Evolutionary conservation across 768 basidiomycete genomes (phyloP).

Genomic region (Russula brevipes): DNA sequence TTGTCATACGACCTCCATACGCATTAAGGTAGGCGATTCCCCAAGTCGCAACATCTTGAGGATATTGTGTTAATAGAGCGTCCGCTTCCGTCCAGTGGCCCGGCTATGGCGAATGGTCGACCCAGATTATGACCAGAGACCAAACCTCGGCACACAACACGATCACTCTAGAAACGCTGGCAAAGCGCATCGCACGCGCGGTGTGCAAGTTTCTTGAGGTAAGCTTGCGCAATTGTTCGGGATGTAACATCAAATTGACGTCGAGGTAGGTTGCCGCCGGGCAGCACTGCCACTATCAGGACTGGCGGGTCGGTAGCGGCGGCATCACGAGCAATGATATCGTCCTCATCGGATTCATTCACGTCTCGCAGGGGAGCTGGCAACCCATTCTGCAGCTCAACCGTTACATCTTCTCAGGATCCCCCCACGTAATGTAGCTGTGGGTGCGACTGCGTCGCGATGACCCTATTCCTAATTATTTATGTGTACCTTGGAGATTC

Average conservation of each 20-base stretch:
- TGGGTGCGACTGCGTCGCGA: no score
- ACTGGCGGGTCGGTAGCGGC: constrained; percentile 7
- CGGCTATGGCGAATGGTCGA: constrained; percentile 7
- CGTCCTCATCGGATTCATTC: constrained; percentile 13
- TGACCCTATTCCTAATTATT: no score
- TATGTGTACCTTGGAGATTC: no score
- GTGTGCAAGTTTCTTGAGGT: constrained; percentile 14
- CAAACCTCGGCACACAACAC: not conserved
- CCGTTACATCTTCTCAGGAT: not conserved
- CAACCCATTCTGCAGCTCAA: constrained; percentile 17
- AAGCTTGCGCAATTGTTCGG: not conserved
- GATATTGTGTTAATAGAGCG: not conserved
- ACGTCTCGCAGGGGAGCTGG: constrained; percentile 20
- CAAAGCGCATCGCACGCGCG: constrained; percentile 4
- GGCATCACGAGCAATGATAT: constrained; percentile 17
- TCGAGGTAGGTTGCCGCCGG: not conserved
- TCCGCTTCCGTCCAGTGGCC: constrained; percentile 8
- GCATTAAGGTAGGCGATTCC: constrained; percentile 2
- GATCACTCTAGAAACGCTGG: constrained; percentile 5
- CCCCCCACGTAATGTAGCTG: not conserved
- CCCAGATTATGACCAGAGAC: constrained; percentile 14
- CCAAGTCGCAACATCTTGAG: not conserved
- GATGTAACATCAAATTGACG: not conserved
- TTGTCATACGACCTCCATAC: constrained; percentile 1
- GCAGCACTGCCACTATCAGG: not conserved